Base-by-base conservation (phyloP, 2,329 filamentous ascomycete species). In the Dothistroma pini region DNA sequence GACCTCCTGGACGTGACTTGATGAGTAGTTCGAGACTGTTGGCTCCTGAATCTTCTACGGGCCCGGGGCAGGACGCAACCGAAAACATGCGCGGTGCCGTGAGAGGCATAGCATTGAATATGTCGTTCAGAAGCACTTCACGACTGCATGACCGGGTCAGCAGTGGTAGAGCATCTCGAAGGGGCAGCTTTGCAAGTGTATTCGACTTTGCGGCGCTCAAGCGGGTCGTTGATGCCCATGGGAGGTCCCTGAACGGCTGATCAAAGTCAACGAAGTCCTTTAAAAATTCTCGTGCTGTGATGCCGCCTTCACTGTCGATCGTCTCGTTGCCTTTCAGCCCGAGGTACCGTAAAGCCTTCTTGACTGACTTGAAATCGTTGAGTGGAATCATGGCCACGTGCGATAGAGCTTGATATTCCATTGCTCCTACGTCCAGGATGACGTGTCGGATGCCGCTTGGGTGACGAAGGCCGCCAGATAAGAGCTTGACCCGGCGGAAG, bases 341-440 rank as follows among this genome's bases (percentile, higher is more conserved):
- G 32, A 61, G 47, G 10, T 7, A 8, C 19, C 16, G 44, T 22
- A 57, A 21, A 29, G 49, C 49, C 11, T 47, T 22, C 10, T 53
- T 41, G 25, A 61, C 54, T 10, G 35, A 11, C 3, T 48, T 25
- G 16, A 34, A 10, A 5, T 38, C 48, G 35, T 61, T 61, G 8
- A 54, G 25, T n/a, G 35, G 22, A 12, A 61, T 53, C 3, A 61
- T 21, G 7, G 21, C n/a, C 9, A 61, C 25, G 38, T 61, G 54
- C 4, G 54, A 61, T 4, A 61, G 35, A 10, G 48, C 14, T 10
- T 57, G 34, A 25, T 48, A 53, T 9, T 47, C 9, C 9, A 54
- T 21, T 6, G 48, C 34, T 22, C 50, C 49, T 16, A 61, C 50
- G 22, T 57, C 49, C 9, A 61, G 34, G 8, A 56, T 48, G 19